Base-by-base conservation (phyloP, 169 alveolate genomes). In the Eimeria acervulina region DNA sequence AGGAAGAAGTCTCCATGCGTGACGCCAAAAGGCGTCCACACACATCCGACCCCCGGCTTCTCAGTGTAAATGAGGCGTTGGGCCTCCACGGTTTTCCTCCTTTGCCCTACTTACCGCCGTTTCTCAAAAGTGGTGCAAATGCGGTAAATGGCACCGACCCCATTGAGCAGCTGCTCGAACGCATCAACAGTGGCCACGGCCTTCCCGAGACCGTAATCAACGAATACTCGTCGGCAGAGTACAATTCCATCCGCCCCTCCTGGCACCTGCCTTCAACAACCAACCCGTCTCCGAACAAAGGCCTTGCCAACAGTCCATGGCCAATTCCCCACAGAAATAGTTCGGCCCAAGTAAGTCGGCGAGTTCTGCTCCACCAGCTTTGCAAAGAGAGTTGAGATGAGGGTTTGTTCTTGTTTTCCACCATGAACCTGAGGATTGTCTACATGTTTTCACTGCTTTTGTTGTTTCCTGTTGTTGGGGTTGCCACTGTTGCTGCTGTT, bases 291-390 rank as follows among this genome's bases (percentile, higher is more conserved):
- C 72, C 80, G 63, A 61, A 88, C 59, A 55, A 40, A 17, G 96
- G 96, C 38, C 96, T 93, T 26, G 97, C 94, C 51, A 61, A 59
- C 38, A 96, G 97, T 96, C 95, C 97, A 4, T 95, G 97, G 97
- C 94, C 97, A 10, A 47, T 78, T n/a, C 95, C 97, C 17, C 97
- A 95, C 87, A 94, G 97, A 33, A 90, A 95, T 28, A 91, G 96
- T 19, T 68, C 74, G 38, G 95, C 96, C n/a, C 97, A 95, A 90
- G 97, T 95, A 47, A 31, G 95, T n/a, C 42, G 81, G 51, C 5
- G 31, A 51, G 40, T 8, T 47, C 88, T 44, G 87, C 63, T 10
- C 33, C 72, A 33, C 31, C 19, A 38, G 33, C 47, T 12, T 28
- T 52, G 55, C 36, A n/a, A 26, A 12, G 10, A 28, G 55, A 47